A percentile compares a stretch with the other conserved stretches of the same genome.
Evolutionary conservation across 352 stramenopile genomes (phyloP).

Genomic region (Globisporangium nagaii): DNA sequence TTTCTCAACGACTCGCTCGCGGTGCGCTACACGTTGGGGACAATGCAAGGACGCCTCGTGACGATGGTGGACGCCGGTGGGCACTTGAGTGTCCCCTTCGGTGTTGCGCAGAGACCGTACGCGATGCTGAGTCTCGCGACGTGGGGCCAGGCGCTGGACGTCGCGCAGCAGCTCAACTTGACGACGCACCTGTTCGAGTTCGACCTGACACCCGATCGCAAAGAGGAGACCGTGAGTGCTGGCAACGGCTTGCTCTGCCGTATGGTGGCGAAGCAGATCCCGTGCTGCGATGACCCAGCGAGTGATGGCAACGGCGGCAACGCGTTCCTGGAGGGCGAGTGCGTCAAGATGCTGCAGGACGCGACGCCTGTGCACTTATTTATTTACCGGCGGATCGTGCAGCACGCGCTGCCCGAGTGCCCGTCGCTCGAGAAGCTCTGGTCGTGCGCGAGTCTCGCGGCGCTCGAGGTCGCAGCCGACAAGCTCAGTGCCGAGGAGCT

Average conservation of each 20-base stretch:
- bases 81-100: conserved; percentile 23
- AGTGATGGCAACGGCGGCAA: not conserved
- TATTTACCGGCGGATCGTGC: conserved; percentile 28
- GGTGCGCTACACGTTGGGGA: conserved; percentile 34
- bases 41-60: conserved; percentile 36
- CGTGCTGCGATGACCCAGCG: conserved; percentile 24
- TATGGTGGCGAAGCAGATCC: conserved; percentile 27
- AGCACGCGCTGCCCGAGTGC: conserved; percentile 23
- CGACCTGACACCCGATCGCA: conserved; percentile 23
- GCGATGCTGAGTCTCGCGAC: conserved; percentile 25
- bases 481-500: conserved; percentile 17
- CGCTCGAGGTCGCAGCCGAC: conserved; percentile 3
- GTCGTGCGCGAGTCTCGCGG: conserved; percentile 23
- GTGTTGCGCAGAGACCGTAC: conserved; percentile 23
- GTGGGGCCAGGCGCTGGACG: conserved; percentile 20
- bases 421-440: conserved; percentile 14
- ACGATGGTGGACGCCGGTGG: conserved; percentile 34
- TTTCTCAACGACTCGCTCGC: conserved; percentile 36
- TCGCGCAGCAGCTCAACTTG: conserved; percentile 28
- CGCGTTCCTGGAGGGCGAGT: conserved; percentile 9
- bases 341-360: conserved; percentile 22
- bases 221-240: conserved; percentile 22
- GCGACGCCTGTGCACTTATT: conserved; percentile 24
- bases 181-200: conserved; percentile 35
- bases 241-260: conserved; percentile 32